These are phyloP conservation scores for Lobulomyces angularis DNA, from an alignment of 192 early-diverging fungal species.

Conservation along the genomic window DNA sequence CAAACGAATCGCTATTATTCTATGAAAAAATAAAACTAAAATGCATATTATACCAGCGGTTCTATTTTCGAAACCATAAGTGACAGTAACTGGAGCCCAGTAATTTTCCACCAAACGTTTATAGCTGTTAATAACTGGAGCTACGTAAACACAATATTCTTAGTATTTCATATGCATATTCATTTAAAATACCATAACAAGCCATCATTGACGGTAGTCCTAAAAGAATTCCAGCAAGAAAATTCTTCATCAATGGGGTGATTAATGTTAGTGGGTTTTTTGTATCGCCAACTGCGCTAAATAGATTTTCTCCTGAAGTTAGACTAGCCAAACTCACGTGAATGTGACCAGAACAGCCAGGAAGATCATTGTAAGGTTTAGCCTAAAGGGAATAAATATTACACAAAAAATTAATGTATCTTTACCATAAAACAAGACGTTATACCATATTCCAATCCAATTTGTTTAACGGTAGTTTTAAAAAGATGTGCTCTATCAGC, in stretches of 20 bases:
- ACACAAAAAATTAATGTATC: no score
- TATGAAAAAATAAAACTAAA: no score
- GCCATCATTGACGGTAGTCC: slow-evolving; percentile 61
- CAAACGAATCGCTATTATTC: slow-evolving; percentile 63
- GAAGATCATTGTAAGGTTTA: slow-evolving; percentile 56
- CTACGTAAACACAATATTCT: not conserved
- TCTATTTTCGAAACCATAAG: slow-evolving; percentile 67
- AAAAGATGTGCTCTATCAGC: slow-evolving; percentile 66
- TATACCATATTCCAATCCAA: slow-evolving; percentile 53
- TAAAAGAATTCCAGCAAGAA: slow-evolving; percentile 36
- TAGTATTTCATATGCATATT: not conserved
- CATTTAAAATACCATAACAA: no score
- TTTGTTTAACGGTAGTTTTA: slow-evolving; percentile 61
- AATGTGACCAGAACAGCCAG: slow-evolving; percentile 70
- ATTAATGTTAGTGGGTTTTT: slow-evolving; percentile 7
- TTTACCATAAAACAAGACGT: slow-evolving; percentile 77
- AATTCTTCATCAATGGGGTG: slow-evolving; percentile 13
- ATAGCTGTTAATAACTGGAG: slow-evolving; percentile 28
- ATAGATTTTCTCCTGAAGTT: slow-evolving; percentile 32
- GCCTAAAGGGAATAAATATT: no score
- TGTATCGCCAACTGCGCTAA: slow-evolving; percentile 14
- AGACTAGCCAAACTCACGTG: slow-evolving; percentile 55
- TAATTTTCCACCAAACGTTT: slow-evolving; percentile 71
- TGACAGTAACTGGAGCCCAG: slow-evolving; percentile 72
- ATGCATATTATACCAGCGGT: no score